A percentile compares a stretch with the other conserved stretches of the same genome.
phyloP scores from a whole-genome alignment of 2,329 filamentous ascomycete genomes.

The Hypoxylon sp. region DNA sequence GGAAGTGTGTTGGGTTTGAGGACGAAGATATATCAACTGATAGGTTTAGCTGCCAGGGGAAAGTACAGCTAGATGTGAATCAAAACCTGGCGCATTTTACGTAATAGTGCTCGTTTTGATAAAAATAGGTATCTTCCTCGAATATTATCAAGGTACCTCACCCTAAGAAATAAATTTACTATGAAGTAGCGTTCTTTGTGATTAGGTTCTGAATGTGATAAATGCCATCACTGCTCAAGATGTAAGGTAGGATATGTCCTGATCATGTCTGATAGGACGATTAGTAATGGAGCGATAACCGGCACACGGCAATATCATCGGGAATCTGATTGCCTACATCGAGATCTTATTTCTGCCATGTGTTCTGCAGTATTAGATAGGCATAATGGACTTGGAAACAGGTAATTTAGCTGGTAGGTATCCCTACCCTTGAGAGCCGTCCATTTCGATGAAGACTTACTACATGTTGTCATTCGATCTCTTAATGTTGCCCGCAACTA shows the following conservation, averaged over 20 bases:
- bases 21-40: constrained; percentile 38
- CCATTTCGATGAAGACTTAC: too few species aligned
- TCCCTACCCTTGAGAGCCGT: background rate
- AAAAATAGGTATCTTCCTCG: too few species aligned
- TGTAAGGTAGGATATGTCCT: background rate
- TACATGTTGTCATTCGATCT: constrained; percentile 32
- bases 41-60: constrained; percentile 40
- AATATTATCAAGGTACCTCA: too few species aligned
- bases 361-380: background rate
- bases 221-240: background rate
- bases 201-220: too few species aligned
- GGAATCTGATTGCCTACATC: background rate
- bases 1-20: constrained; percentile 48
- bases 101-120: background rate
- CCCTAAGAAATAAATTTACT: background rate
- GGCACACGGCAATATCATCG: background rate
- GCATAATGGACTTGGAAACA: background rate
- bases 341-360: background rate
- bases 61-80: constrained; percentile 36
- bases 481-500: constrained; percentile 16
- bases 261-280: background rate
- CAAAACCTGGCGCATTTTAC: constrained; percentile 4
- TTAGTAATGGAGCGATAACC: background rate
- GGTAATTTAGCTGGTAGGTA: background rate
- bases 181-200: background rate